A percentile compares a stretch with the other conserved stretches of the same genome.
Evolutionary conservation across 768 basidiomycete genomes (phyloP).

Genomic region (Rubroboletus pulcherrimus): DNA sequence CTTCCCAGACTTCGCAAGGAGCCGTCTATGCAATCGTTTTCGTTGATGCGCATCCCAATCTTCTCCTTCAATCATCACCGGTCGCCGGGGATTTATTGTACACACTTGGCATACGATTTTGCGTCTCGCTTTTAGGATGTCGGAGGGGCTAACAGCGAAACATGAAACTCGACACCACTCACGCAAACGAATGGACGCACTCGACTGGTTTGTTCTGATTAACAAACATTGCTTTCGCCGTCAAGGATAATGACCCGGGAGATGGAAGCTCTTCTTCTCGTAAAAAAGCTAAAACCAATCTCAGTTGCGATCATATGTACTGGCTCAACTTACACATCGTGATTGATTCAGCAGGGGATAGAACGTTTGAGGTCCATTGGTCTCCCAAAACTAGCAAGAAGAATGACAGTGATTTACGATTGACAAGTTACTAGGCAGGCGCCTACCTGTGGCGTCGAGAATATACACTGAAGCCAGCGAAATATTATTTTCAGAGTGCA

Average conservation of each 20-base stretch:
- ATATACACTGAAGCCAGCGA: slow-evolving; percentile 48
- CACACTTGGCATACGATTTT: slow-evolving; percentile 62
- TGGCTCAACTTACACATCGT: slow-evolving; percentile 39
- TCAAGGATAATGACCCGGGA: slow-evolving; percentile 51
- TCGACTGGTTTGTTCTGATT: slow-evolving; percentile 42
- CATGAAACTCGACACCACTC: slow-evolving; percentile 8
- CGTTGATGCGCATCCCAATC: slow-evolving; percentile 55
- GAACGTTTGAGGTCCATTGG: slow-evolving; percentile 57
- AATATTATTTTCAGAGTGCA: slow-evolving; percentile 22
- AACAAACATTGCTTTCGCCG: slow-evolving; percentile 50
- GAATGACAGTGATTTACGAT: not conserved
- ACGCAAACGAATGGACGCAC: slow-evolving; percentile 32
- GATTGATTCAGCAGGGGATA: slow-evolving; percentile 46
- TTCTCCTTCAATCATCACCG: slow-evolving; percentile 58
- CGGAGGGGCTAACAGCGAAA: slow-evolving; percentile 46
- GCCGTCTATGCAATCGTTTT: slow-evolving; percentile 54
- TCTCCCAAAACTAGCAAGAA: slow-evolving; percentile 44
- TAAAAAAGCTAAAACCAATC: slow-evolving; percentile 46
- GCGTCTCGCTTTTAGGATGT: slow-evolving; percentile 50
- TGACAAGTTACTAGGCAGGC: not conserved
- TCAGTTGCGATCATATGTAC: slow-evolving; percentile 1
- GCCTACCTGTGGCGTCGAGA: slow-evolving; percentile 65
- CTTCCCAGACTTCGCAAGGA: slow-evolving; percentile 33
- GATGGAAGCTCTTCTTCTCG: slow-evolving; percentile 46
- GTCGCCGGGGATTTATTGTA: slow-evolving; percentile 51